phyloP scores from a whole-genome alignment of 495 filamentous ascomycete species.

The Collariella sp. region DNA sequence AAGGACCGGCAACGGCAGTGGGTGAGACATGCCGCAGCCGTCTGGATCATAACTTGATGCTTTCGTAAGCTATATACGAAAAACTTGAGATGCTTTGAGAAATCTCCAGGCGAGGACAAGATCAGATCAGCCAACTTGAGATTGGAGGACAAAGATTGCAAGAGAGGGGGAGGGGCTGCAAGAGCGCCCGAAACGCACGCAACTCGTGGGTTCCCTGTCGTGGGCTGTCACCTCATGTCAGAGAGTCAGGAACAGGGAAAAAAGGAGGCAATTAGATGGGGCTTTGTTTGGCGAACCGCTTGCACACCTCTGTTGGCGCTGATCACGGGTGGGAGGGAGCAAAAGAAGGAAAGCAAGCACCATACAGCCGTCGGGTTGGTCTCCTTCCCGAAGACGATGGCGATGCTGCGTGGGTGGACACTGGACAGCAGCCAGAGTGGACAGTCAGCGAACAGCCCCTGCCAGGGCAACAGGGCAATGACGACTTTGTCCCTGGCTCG shows the following conservation, averaged over 20 bases:
- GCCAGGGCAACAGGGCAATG: slow-evolving; percentile 8
- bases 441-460: no score
- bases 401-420: neutral
- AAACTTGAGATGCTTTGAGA: neutral
- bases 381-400: neutral
- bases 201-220: neutral
- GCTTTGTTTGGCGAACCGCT: no score
- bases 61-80: neutral
- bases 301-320: neutral
- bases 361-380: neutral
- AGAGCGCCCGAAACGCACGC: neutral
- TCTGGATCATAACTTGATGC: neutral
- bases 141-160: neutral
- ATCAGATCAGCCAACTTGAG: no score
- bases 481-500: slow-evolving; percentile 4
- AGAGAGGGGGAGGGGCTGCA: neutral
- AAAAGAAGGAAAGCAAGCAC: neutral
- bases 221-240: neutral
- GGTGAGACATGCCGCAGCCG: neutral
- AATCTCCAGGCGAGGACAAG: neutral
- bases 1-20: neutral
- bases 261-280: neutral
- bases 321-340: neutral
- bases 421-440: no score
- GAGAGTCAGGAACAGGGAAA: neutral